A percentile compares a stretch with the other conserved stretches of the same genome.
Evolutionary conservation across 768 basidiomycete genomes (phyloP).

Genomic region (Lentinus brumalis): DNA sequence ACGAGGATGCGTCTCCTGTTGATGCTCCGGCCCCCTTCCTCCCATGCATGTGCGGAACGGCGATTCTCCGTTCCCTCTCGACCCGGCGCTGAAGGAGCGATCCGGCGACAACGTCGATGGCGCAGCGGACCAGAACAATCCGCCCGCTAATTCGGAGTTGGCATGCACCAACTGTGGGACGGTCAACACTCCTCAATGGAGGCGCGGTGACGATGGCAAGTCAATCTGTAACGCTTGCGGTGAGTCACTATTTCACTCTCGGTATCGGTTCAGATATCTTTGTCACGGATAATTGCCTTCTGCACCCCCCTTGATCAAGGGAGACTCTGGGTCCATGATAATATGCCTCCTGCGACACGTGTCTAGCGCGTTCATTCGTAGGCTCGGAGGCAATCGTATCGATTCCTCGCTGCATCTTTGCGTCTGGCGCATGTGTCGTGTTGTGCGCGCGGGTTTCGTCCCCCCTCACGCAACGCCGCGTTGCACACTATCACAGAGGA

Average conservation of each 20-base stretch:
- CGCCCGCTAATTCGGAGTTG: conserved; percentile 18
- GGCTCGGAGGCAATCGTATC: conserved; percentile 31
- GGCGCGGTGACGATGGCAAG: conserved; percentile 79
- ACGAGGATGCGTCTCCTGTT: conserved; percentile 28
- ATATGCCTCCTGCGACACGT: conserved; percentile 38
- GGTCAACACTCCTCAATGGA: conserved; percentile 81
- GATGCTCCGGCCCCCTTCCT: conserved; percentile 23
- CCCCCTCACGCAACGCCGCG: conserved; percentile 17
- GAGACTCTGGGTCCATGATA: not conserved
- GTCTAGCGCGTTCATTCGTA: conserved; percentile 32
- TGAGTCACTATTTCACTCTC: conserved; percentile 46
- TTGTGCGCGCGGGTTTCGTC: conserved; percentile 21
- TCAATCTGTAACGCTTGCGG: conserved; percentile 90
- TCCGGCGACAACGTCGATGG: conserved; percentile 28
- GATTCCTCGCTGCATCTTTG: conserved; percentile 28
- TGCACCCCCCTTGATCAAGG: conserved; percentile 16
- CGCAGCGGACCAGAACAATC: conserved; percentile 17
- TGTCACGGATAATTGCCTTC: conserved; percentile 27
- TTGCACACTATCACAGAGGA: conserved; percentile 8
- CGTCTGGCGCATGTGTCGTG: conserved; percentile 26
- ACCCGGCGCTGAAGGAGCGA: conserved; percentile 27
- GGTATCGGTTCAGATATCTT: conserved; percentile 24
- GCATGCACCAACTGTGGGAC: conserved; percentile 75
- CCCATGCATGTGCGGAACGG: conserved; percentile 42
- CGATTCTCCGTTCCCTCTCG: conserved; percentile 24